Evolutionary conservation across 495 filamentous ascomycete species (phyloP).

Genomic region (Diplogelasinospora grovesii): DNA sequence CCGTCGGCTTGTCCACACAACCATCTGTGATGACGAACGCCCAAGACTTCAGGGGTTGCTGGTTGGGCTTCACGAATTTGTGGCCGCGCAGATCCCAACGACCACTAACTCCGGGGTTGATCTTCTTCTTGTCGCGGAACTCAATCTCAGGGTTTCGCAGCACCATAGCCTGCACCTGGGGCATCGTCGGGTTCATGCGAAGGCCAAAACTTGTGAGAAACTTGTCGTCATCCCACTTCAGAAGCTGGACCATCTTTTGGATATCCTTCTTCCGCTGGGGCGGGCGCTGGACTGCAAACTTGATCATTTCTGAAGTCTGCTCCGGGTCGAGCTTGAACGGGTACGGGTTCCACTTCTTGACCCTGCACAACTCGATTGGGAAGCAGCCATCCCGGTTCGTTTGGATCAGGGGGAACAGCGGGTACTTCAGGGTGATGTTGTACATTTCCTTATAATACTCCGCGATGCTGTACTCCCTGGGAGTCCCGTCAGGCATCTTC

Average conservation of each 20-base stretch:
- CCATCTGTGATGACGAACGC: conserved; percentile 41
- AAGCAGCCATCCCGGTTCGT: conserved; percentile 61
- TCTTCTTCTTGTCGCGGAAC: conserved; percentile 46
- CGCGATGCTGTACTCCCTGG: conserved; percentile 42
- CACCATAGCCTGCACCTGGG: conserved; percentile 59
- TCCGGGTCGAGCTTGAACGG: conserved; percentile 65
- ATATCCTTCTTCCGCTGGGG: conserved; percentile 55
- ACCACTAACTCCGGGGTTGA: conserved; percentile 53
- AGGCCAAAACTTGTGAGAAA: conserved; percentile 64
- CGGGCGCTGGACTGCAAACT: conserved; percentile 66
- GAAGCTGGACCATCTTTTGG: conserved; percentile 52
- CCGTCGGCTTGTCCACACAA: conserved; percentile 29
- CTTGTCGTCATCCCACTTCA: conserved; percentile 63
- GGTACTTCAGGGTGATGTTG: conserved; percentile 45
- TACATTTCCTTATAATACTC: conserved; percentile 67
- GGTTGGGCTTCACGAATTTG: conserved; percentile 62
- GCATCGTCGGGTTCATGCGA: conserved; percentile 54
- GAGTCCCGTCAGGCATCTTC: conserved; percentile 43
- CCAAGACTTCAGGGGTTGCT: conserved; percentile 58
- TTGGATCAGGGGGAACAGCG: conserved; percentile 58
- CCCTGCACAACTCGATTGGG: conserved; percentile 67
- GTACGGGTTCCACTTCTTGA: conserved; percentile 62
- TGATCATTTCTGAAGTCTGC: conserved; percentile 74
- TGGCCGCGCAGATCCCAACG: conserved; percentile 82
- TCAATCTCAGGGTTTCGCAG: conserved; percentile 62